Evolutionary conservation across 306 rosid genomes (phyloP), one percentile per base, ranked within the genome.

Genomic region (Lathyrus tuberosus): DNA sequence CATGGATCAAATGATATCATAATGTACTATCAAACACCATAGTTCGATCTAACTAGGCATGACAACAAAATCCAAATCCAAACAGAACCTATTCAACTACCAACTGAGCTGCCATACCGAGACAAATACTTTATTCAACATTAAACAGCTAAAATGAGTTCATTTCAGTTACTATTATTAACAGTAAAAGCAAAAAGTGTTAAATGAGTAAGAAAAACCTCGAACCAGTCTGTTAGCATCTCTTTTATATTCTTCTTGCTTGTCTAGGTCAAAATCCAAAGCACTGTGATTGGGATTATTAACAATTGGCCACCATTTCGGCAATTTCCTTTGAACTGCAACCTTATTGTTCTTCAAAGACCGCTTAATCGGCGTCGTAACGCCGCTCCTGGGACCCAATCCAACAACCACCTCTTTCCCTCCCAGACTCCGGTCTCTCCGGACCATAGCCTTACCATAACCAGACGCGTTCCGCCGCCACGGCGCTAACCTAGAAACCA

Each of bases 401-500:
- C 74, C 91, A 63, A 92, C 87, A 37, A 90, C 84, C 24, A 92
- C 96, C 86, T 92, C 98, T 81, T 70, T 85, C 8, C 98, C 98
- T 2, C 98, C 96, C 40, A 92, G 98, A 65, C 96, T 92, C 22
- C 96, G 84, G 83, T 92, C 98, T 77, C 98, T 85, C 51, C 93
- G 85, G 22, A 88, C 87, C 73, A 88, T 70, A 44, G 81, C 73
- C 15, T 20, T 67, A 46, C 70, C n/a, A 14, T 57, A 13, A 3
- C 71, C 44, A 14, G 78, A 79, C 6, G 74, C 41, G 52, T 73
- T 79, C 4, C 54, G 74, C 8, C 67, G 65, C 71, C 77, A 62
- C 20, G 57, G 22, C 58, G 42, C 62, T 51, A 85, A 48, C 72
- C 82, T 43, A 59, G 79, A 71, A 74, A 64, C 28, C 37, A 86